These are phyloP conservation scores for Narthecium ossifragum DNA, from an alignment of 106 monocot species.

Conservation along the genomic window DNA sequence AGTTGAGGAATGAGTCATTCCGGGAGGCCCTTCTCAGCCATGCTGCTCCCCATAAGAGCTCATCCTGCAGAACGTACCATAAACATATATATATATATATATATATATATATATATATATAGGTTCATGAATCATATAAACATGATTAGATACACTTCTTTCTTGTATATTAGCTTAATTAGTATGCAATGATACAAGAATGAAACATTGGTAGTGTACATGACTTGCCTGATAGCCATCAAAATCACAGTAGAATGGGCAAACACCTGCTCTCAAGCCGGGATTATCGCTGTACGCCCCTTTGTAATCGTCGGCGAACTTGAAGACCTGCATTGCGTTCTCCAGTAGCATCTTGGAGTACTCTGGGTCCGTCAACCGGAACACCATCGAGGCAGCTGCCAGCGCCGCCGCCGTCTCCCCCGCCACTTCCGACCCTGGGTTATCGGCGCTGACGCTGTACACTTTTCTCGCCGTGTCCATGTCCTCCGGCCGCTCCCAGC, in stretches of 20 bases:
- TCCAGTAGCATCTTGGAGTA: constrained; percentile 46
- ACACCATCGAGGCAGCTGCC: constrained; percentile 81
- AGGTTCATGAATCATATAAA: background rate
- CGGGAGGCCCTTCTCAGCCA: constrained; percentile 75
- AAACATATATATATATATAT: background rate
- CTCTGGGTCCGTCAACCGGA: constrained; percentile 31
- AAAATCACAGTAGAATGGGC: constrained; percentile 97
- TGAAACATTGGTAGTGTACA: too few relatives aligned
- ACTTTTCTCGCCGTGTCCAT: constrained; percentile 90
- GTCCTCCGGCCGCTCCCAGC: constrained; percentile 98
- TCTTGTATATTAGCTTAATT: background rate
- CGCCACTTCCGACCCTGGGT: constrained; percentile 85
- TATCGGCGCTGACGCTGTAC: constrained; percentile 52
- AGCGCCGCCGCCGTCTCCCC: constrained; percentile 94
- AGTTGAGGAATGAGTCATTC: constrained; percentile 49
- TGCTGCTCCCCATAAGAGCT: constrained; percentile 89
- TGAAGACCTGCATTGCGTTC: constrained; percentile 39
- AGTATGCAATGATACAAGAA: background rate
- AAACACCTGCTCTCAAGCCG: constrained; percentile 46
- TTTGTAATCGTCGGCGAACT: constrained; percentile 72
- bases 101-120: background rate
- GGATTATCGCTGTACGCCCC: constrained; percentile 80
- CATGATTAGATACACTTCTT: background rate
- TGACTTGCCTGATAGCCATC: constrained; percentile 72
- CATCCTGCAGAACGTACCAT: constrained; percentile 57